Evolutionary conservation across 1,139 yeast genomes (phyloP), one percentile per base, ranked within the genome.

Genomic region (Suhomyces kunorum): DNA sequence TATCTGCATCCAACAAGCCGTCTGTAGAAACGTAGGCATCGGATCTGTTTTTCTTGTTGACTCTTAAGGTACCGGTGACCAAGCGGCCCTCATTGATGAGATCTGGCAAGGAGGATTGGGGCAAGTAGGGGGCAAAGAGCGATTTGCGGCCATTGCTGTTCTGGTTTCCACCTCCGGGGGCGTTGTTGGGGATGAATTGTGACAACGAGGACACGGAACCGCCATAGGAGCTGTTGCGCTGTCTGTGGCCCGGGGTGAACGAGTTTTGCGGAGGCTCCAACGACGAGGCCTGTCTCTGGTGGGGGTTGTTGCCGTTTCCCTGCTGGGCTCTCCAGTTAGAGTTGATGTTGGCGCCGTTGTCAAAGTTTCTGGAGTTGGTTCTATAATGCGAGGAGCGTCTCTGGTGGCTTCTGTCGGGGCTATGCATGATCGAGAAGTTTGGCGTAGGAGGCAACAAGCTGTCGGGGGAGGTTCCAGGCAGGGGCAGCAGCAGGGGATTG

Each of bases 11-110:
- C 48, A 92, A 74, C 32, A 90, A 76, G 2, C 97, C 97, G 59
- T 90, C 97, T 0, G 98, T 92, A 4, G 97, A 83, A 13, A 92
- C 98, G 64, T 94, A 92, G 1, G 98, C 98, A 64, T 92, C 98
- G 1, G 96, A 87, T 55, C 98, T 78, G 62, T 92, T 92, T 66
- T 92, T 92, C 61, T 89, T 89, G 66, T 92, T 92, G 38, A 92
- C 98, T 51, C 98, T 78, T 53, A 92, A 73, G 17, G 86, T 83
- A 52, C 98, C 98, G 4, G 95, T 84, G 6, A 92, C 98, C 44
- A 92, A 74, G 47, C 90, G 78, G 16, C 98, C 98, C 49, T 92
- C 97, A 48, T 80, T 81, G 39, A 92, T 82, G 47, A 92, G 73
- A 22, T 84, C 95, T 1, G 98, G 98, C 40, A 92, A 78, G 2